phyloP scores from a whole-genome alignment of 495 filamentous ascomycete genomes.

The Pyrenopolyporus hunteri region DNA sequence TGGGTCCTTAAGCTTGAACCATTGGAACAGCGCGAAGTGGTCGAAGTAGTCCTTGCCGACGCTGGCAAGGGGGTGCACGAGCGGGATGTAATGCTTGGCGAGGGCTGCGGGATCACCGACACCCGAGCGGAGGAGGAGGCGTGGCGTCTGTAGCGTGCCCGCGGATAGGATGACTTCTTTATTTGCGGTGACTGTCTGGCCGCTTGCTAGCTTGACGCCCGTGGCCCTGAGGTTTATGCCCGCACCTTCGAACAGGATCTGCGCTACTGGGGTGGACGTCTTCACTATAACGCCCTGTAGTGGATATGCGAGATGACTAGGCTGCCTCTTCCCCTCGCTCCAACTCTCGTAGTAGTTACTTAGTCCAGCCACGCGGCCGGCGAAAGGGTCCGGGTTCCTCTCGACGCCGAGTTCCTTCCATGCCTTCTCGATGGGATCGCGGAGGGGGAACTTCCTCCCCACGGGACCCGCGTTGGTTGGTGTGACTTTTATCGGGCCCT shows the following conservation, averaged over 20 bases:
- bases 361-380: background rate
- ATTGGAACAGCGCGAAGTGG: conserved; percentile 42
- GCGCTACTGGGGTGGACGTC: background rate
- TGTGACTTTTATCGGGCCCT: conserved; percentile 6
- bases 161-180: conserved; percentile 59
- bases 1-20: conserved; percentile 8
- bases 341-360: conserved; percentile 4
- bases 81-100: conserved; percentile 49
- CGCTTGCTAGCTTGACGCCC: conserved; percentile 48
- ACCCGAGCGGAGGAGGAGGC: conserved; percentile 63
- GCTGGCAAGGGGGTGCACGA: conserved; percentile 51
- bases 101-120: conserved; percentile 57
- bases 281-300: background rate
- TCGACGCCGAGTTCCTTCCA: conserved; percentile 1
- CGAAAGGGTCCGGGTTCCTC: background rate
- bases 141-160: conserved; percentile 59
- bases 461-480: background rate
- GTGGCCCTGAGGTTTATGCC: conserved; percentile 43
- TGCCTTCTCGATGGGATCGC: background rate
- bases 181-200: conserved; percentile 43
- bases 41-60: conserved; percentile 61
- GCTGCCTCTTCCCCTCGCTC: background rate
- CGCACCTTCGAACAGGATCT: background rate
- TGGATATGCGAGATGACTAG: background rate
- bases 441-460: background rate